Conservation (phyloP, 1,284 basidiomycete species). For the Leccinum pseudoinsigne region DNA sequence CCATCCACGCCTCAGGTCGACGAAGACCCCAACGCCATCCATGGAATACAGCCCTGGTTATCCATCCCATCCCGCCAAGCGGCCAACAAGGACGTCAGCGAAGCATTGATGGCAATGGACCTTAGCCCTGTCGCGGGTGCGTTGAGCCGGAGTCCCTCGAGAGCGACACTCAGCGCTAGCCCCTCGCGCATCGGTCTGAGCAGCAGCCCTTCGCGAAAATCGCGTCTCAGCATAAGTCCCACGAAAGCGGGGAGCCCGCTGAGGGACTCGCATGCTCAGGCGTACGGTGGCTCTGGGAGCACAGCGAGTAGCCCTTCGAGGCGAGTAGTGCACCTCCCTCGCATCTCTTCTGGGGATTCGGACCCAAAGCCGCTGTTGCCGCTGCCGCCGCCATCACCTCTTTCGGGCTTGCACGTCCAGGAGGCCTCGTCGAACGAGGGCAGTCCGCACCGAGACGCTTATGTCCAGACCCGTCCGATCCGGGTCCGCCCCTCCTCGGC, state of each 20-base stretch:
- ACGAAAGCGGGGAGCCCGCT: constrained; percentile 4
- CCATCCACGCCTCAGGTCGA: constrained; percentile 25
- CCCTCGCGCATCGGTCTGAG: constrained; percentile 31
- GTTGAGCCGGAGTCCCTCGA: constrained; percentile 30
- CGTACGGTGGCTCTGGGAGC: constrained; percentile 13
- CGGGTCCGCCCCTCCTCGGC: too few species aligned
- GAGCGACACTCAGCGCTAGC: constrained; percentile 22
- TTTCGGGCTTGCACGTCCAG: background rate
- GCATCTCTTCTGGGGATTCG: constrained; percentile 20
- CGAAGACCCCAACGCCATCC: constrained; percentile 9
- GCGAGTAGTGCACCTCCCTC: constrained; percentile 25
- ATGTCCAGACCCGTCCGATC: constrained; percentile 10
- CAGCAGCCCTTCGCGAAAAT: constrained; percentile 7
- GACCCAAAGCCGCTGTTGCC: constrained; percentile 3
- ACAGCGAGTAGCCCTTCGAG: constrained; percentile 27
- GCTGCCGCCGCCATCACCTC: constrained; percentile 5
- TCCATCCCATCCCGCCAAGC: constrained; percentile 31
- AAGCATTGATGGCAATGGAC: constrained; percentile 45
- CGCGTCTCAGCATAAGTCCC: too few species aligned
- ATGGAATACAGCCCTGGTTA: constrained; percentile 31
- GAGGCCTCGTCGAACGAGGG: background rate
- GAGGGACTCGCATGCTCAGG: constrained; percentile 17
- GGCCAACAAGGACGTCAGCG: constrained; percentile 22
- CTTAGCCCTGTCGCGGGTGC: constrained; percentile 10
- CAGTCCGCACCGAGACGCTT: background rate